Conservation (phyloP, 257 asterid genomes). For the Oldenlandia corymbosa region DNA sequence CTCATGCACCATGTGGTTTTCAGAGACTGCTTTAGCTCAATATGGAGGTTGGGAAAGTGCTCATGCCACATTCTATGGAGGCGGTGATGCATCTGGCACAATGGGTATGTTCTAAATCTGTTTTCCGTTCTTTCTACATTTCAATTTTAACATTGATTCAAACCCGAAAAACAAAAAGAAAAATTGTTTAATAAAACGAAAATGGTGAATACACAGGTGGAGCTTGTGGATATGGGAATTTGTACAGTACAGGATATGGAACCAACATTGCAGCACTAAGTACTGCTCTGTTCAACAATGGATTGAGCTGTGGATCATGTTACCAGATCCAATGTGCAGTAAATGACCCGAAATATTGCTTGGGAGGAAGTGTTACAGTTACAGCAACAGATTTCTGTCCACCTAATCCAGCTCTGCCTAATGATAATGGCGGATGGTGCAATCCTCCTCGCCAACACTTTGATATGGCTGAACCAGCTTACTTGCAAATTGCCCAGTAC, state of each 20-base stretch:
- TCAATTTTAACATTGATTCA: too few species aligned
- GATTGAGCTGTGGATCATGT: constrained; percentile 82
- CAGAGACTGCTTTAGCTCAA: constrained; percentile 32
- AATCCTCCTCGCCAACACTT: constrained; percentile 91
- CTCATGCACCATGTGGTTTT: too few species aligned
- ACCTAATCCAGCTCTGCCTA: constrained; percentile 69
- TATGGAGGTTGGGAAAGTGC: constrained; percentile 59
- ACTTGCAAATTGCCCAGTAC: constrained; percentile 72
- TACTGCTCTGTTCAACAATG: constrained; percentile 82
- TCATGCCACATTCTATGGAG: constrained; percentile 78
- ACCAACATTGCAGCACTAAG: constrained; percentile 90
- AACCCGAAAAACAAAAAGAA: too few species aligned
- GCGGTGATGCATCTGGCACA: constrained; percentile 77
- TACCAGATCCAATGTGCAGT: constrained; percentile 56
- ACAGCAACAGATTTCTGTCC: constrained; percentile 97
- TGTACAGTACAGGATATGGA: constrained; percentile 79
- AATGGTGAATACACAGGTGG: constrained; percentile 62
- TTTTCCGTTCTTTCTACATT: too few species aligned
- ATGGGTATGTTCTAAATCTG: constrained; percentile 67
- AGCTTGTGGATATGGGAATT: constrained; percentile 92
- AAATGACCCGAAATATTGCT: constrained; percentile 48
- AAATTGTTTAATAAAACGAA: too few species aligned
- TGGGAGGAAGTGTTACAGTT: constrained; percentile 59
- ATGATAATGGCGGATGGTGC: constrained; percentile 92
- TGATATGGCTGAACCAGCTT: constrained; percentile 82